Base-by-base conservation (phyloP, 495 filamentous ascomycete genomes). In the Chaetomium tenue region DNA sequence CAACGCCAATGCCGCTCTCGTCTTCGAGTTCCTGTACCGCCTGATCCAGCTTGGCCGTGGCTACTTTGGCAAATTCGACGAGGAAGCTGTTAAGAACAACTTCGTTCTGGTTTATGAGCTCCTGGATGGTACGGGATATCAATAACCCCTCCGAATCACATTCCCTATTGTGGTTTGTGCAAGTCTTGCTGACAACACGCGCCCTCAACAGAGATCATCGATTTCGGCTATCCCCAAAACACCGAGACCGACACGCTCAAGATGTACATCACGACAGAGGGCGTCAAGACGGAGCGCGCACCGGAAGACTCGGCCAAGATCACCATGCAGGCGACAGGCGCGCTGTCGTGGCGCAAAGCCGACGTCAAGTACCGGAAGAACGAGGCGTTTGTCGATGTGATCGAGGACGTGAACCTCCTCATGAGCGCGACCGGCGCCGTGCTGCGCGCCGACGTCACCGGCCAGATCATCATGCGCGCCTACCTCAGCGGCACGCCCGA, bases 261-360 rank as follows among this genome's bases (percentile, higher is more conserved):
- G 81, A 97, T 98, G 93, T 98, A 99, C 81, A 99, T 99, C 78
- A 99, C 95, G 16, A 98, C 95, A 55, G 95, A 99, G 79, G 94
- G 95, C 51, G 95, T 99, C 79, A 97, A 96, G 77, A 94, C 92
- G 28, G 93, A 96, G 76, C 88, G 93, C 60, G 87, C 89, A 58
- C 88, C 91, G 80, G 90, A 93, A 73, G 93, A 98, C 76, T 95
- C 93, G 22, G 92, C 92, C 67, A 90, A 90, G 69, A 99, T 99
- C 76, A 99, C 95, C 26, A 96, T 96, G 92, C 95, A 99, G 83
- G 95, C 95, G 12, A 99, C 95, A 1, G 95, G 95, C 22, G 95
- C 95, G 5, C 82, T 96, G 20, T 98, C 94, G 42, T 99, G 95
- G 95, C 87, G 95, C 54, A 90, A 96, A 67, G 87, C 93, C 58